These are phyloP conservation scores for Dactylellina haptotyla DNA, from an alignment of 2,329 filamentous ascomycete genomes.

Conservation along the genomic window DNA sequence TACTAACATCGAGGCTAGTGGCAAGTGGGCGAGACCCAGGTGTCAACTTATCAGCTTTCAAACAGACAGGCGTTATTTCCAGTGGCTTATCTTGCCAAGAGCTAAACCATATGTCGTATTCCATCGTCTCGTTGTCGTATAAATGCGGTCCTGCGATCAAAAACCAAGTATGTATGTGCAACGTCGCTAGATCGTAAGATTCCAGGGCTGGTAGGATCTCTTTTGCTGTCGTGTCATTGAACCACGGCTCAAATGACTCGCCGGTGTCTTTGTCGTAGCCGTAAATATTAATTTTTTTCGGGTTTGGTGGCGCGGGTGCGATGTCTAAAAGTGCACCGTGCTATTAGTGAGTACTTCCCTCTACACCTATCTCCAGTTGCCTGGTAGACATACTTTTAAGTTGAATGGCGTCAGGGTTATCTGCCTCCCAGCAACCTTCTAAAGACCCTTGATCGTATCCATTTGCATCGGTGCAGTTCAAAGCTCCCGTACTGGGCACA, in stretches of 20 bases:
- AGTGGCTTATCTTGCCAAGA: not conserved
- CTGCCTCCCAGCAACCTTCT: no score
- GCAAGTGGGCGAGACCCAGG: not conserved
- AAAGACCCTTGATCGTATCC: no score
- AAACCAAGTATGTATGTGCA: not conserved
- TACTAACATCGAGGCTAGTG: not conserved
- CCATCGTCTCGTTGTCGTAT: not conserved
- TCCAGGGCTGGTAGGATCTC: not conserved
- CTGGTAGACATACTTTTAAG: no score
- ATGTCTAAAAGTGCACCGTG: no score
- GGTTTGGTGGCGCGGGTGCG: no score
- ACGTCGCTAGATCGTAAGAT: not conserved
- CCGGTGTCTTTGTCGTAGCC: not conserved
- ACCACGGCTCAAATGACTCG: not conserved
- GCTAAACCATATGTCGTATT: not conserved
- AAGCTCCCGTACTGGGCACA: no score
- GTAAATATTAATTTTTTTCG: not conserved
- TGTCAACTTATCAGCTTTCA: not conserved
- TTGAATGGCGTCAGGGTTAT: no score
- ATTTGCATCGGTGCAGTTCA: no score
- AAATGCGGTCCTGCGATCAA: not conserved
- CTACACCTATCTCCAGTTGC: no score
- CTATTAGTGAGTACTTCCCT: no score
- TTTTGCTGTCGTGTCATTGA: not conserved
- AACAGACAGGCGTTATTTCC: not conserved